A percentile compares a stretch with the other conserved stretches of the same genome.
Evolutionary conservation across 2,329 filamentous ascomycete species (phyloP).

Genomic region (Orbilia javanica): DNA sequence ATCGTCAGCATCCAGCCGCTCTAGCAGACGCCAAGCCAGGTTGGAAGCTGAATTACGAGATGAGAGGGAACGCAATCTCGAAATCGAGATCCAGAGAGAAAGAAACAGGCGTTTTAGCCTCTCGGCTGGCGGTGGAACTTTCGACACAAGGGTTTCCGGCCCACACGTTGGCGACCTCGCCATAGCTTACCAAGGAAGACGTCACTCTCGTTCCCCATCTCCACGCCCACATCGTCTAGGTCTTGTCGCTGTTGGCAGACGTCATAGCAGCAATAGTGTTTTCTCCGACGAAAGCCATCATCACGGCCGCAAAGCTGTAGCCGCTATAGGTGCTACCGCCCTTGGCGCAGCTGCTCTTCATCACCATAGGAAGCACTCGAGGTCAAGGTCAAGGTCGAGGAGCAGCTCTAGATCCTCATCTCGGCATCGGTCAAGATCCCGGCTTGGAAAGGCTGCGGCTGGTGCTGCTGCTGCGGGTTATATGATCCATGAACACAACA

Average conservation of each 20-base stretch:
- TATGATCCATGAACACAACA: conserved; percentile 57
- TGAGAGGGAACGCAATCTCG: conserved; percentile 53
- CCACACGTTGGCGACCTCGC: conserved; percentile 53
- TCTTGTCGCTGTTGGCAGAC: conserved; percentile 45
- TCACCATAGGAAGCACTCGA: conserved; percentile 24
- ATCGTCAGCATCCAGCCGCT: conserved; percentile 53
- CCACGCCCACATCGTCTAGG: conserved; percentile 37
- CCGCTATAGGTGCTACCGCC: conserved; percentile 40
- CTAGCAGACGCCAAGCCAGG: conserved; percentile 46
- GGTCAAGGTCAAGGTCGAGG: conserved; percentile 47
- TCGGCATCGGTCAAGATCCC: conserved; percentile 50
- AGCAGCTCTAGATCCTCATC: conserved; percentile 54
- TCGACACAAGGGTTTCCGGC: conserved; percentile 47
- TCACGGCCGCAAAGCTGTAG: conserved; percentile 49
- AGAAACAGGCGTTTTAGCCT: conserved; percentile 56
- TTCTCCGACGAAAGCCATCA: conserved; percentile 45
- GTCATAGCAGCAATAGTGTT: conserved; percentile 48
- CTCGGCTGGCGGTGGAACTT: conserved; percentile 43
- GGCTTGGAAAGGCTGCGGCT: conserved; percentile 49
- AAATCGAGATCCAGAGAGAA: conserved; percentile 54
- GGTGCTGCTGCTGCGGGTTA: conserved; percentile 53
- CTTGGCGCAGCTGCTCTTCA: conserved; percentile 50
- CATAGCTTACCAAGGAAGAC: conserved; percentile 45
- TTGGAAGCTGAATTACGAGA: conserved; percentile 50
- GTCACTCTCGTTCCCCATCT: conserved; percentile 49